A percentile compares a stretch with the other conserved stretches of the same genome.
Conservation (phyloP, 2,329 filamentous ascomycete genomes). For the Laburnicola sp. region DNA sequence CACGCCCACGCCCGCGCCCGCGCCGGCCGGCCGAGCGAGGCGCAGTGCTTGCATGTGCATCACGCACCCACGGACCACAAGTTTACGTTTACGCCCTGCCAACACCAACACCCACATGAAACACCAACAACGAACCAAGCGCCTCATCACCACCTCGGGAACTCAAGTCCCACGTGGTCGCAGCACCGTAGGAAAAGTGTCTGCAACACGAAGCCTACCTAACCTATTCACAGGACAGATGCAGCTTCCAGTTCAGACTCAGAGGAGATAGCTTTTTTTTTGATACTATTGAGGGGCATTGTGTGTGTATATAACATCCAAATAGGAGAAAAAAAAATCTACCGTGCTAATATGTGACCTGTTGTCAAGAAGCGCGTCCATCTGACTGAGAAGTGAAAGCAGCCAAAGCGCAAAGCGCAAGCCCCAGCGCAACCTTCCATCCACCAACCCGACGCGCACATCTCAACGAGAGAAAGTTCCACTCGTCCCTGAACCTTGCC, state of each 20-base stretch:
- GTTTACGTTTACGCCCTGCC: neutral
- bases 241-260: neutral
- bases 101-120: too few species aligned
- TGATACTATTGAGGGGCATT: neutral
- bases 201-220: too few species aligned
- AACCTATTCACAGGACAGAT: too few species aligned
- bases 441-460: too few species aligned
- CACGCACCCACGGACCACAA: neutral
- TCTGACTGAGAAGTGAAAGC: too few species aligned
- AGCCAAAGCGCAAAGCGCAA: neutral
- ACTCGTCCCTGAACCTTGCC: too few species aligned
- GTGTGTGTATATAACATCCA: conserved; percentile 1
- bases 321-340: neutral
- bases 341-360: neutral
- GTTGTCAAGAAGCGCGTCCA: neutral
- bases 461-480: too few species aligned
- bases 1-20: too few species aligned
- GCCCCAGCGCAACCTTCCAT: neutral
- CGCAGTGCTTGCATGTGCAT: conserved; percentile 13
- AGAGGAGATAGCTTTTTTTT: neutral
- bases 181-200: too few species aligned
- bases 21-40: conserved; percentile 1
- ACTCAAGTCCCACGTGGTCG: too few species aligned
- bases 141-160: too few species aligned
- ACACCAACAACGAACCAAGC: too few species aligned